These are phyloP conservation scores for Termitomyces sp. DNA, from an alignment of 768 basidiomycete genomes.

Conservation along the genomic window DNA sequence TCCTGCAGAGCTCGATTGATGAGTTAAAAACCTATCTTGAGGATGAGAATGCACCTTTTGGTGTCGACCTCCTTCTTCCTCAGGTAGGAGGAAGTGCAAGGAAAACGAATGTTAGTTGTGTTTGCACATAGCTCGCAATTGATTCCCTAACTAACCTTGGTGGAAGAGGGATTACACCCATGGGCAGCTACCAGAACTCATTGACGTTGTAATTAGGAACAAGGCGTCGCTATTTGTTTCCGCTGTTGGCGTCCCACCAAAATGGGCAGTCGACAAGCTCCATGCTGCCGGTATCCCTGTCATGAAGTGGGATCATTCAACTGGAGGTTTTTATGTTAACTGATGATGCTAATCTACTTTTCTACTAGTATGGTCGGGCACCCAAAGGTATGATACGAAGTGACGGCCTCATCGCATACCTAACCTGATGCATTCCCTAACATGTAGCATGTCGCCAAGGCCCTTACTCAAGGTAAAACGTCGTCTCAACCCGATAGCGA, in stretches of 20 bases:
- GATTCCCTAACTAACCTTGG: neutral
- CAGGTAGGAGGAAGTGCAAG: slow-evolving; percentile 77
- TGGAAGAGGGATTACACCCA: slow-evolving; percentile 60
- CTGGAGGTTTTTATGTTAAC: too few relatives aligned
- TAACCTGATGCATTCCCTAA: slow-evolving; percentile 1
- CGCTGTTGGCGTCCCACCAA: slow-evolving; percentile 81
- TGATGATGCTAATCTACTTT: neutral
- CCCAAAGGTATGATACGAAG: slow-evolving; percentile 46
- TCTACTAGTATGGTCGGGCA: slow-evolving; percentile 70
- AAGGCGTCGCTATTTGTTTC: slow-evolving; percentile 77
- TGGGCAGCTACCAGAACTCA: slow-evolving; percentile 70
- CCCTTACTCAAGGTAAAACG: slow-evolving; percentile 57
- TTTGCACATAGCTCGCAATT: neutral
- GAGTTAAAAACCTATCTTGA: slow-evolving; percentile 72
- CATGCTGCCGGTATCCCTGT: slow-evolving; percentile 74
- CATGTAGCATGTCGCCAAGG: slow-evolving; percentile 62
- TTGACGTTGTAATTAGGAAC: slow-evolving; percentile 71
- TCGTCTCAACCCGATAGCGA: too few relatives aligned
- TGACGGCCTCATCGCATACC: neutral
- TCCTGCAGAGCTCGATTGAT: slow-evolving; percentile 61
- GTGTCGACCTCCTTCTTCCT: slow-evolving; percentile 80
- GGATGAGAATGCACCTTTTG: slow-evolving; percentile 70
- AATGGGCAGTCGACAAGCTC: slow-evolving; percentile 73
- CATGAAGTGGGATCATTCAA: slow-evolving; percentile 64
- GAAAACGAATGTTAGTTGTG: slow-evolving; percentile 61